Conservation (phyloP, 305 asterid species). For the Solanum hybrid region DNA sequence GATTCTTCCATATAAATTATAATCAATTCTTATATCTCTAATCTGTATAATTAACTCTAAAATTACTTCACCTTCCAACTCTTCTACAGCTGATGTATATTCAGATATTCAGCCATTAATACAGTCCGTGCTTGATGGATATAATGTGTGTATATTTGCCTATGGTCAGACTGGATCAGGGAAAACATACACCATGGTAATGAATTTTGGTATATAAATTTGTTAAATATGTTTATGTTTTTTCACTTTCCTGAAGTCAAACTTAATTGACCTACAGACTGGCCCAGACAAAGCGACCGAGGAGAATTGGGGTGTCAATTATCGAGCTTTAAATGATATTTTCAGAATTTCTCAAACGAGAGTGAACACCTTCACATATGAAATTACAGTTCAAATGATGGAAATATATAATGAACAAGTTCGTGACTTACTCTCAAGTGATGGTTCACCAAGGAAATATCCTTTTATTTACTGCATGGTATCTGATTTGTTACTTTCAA, state of each 20-base stretch:
- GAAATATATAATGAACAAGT: conserved; percentile 34
- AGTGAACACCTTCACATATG: conserved; percentile 20
- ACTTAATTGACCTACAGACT: conserved; percentile 14
- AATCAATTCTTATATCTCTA: background rate
- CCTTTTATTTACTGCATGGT: conserved; percentile 7
- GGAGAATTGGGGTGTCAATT: conserved; percentile 37
- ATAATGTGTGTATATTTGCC: conserved; percentile 82
- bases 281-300: conserved; percentile 28
- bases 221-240: background rate
- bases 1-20: background rate
- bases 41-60: background rate
- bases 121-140: conserved; percentile 93
- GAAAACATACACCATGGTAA: conserved; percentile 89
- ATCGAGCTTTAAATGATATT: conserved; percentile 32
- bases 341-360: conserved; percentile 23
- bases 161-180: conserved; percentile 98
- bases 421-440: conserved; percentile 29
- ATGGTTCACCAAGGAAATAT: conserved; percentile 24
- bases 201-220: background rate
- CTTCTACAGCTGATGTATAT: conserved; percentile 61
- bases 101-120: conserved; percentile 71
- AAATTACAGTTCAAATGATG: conserved; percentile 31
- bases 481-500: background rate
- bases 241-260: background rate
- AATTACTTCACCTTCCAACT: background rate